Evolutionary conservation across 2,329 filamentous ascomycete genomes (phyloP), one percentile per base, ranked within the genome.

Genomic region (Pseudogymnoascus sp.): DNA sequence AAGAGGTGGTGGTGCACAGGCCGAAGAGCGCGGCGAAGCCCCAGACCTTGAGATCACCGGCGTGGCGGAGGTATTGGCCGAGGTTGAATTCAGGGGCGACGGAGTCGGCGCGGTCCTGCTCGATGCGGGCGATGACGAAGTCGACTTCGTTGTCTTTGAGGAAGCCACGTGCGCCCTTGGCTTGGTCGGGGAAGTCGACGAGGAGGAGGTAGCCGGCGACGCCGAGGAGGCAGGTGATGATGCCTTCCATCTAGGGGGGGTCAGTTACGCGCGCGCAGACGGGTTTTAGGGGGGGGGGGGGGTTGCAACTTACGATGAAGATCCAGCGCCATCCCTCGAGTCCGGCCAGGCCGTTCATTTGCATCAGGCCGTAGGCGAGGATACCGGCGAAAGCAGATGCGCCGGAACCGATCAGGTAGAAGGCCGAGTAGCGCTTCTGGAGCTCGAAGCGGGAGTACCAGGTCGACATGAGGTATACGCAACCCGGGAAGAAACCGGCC

Each of bases 1-100:
- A 93, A 1, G 82, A 81, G 57, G 89, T 82, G n/a, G 87, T 88
- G 0, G 89, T 91, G 3, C 83, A 82, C 74, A 83, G 84, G 77
- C 86, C 85, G 71, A 82, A 82, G 69, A 86, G 78, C 68, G 86
- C 67, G 66, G 79, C 83, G 68, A 85, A 87, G 0, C 74, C 78
- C 85, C 86, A 88, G 64, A 86, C 77, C 72, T 82, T 82, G 77
- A 75, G 80, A 74, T 86, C 81, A 2, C 68, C 64, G 1, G 77
- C 80, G 21, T 77, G 76, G n/a, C 72, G 63, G 8, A 83, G 67
- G 70, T 84, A 83, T 60, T 74, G 76, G 5, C 63, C 60, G 2
- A 81, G 57, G 31, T 78, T 76, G 68, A 86, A 84, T 2, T 77
- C 73, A 39, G 77, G 75, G 3, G 73, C 65, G 2, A 68, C 62